Evolutionary conservation across 1,284 basidiomycete genomes (phyloP).

Genomic region (Pseudozyma pruni): DNA sequence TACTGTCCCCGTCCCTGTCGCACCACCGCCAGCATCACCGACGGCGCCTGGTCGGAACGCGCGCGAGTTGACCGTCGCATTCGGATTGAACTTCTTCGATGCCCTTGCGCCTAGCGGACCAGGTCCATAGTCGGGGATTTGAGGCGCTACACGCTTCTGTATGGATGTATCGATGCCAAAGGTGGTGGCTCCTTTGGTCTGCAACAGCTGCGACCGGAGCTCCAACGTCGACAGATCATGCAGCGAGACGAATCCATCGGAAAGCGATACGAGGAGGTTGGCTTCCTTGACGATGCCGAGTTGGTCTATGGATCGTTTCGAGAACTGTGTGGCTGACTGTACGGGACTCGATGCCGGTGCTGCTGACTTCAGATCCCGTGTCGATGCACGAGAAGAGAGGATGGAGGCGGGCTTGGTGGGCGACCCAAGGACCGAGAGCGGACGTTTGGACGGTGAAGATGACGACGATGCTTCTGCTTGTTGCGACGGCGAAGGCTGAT

Average conservation of each 20-base stretch:
- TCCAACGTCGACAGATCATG: constrained; percentile 75
- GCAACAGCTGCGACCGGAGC: constrained; percentile 72
- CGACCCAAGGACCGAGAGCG: constrained; percentile 13
- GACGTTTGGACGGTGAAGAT: constrained; percentile 4
- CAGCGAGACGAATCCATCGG: constrained; percentile 74
- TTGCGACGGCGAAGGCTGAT: constrained; percentile 1
- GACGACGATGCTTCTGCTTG: constrained; percentile 7
- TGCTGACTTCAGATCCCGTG: background rate
- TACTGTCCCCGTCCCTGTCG: constrained; percentile 6
- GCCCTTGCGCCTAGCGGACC: constrained; percentile 39
- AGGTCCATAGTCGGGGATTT: constrained; percentile 38
- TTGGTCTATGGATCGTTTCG: constrained; percentile 82
- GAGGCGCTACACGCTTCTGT: constrained; percentile 55
- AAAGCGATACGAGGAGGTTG: constrained; percentile 81
- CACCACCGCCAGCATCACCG: constrained; percentile 20
- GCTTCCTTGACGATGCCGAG: constrained; percentile 84
- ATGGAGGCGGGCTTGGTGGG: constrained; percentile 23
- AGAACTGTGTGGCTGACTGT: constrained; percentile 68
- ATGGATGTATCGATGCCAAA: constrained; percentile 79
- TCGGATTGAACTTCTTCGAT: constrained; percentile 21
- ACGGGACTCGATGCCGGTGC: constrained; percentile 16
- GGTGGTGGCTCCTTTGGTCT: constrained; percentile 80
- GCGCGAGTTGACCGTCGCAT: constrained; percentile 18
- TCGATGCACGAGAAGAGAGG: constrained; percentile 19
- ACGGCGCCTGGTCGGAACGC: constrained; percentile 40